Evolutionary conservation across 176 grass and related monocot genomes (phyloP).

Genomic region (Musa beccarii): DNA sequence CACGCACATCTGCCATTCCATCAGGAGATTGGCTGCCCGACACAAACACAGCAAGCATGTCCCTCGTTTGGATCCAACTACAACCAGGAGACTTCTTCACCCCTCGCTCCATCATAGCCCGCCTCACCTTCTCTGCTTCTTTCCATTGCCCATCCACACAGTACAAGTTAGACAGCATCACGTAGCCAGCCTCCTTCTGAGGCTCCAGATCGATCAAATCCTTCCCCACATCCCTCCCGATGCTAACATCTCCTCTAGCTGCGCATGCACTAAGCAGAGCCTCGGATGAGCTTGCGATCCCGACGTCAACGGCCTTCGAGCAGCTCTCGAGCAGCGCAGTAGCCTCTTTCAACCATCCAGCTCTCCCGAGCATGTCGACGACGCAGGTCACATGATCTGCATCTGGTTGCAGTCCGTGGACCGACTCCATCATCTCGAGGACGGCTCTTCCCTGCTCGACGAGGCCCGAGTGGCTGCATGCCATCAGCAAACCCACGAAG

Average conservation of each 20-base stretch:
- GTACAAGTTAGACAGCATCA: constrained; percentile 52
- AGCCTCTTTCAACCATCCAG: constrained; percentile 25
- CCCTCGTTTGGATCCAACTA: constrained; percentile 56
- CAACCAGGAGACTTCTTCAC: constrained; percentile 58
- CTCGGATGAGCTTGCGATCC: constrained; percentile 8
- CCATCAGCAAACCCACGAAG: constrained; percentile 40
- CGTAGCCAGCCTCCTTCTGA: constrained; percentile 34
- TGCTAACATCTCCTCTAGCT: not conserved
- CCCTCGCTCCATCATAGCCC: constrained; percentile 40
- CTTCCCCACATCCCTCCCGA: constrained; percentile 18
- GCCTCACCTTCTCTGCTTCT: constrained; percentile 39
- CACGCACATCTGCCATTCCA: not conserved
- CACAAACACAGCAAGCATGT: constrained; percentile 35
- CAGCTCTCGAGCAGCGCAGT: constrained; percentile 9
- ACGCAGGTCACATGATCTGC: constrained; percentile 43
- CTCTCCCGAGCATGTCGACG: constrained; percentile 54
- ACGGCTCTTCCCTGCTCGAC: constrained; percentile 34
- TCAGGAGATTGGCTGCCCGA: constrained; percentile 29
- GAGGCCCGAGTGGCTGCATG: constrained; percentile 52
- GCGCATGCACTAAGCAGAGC: constrained; percentile 36
- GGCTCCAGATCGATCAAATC: constrained; percentile 15
- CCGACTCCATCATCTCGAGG: constrained; percentile 36
- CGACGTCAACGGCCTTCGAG: not conserved
- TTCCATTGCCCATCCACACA: constrained; percentile 38
- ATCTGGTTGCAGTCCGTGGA: constrained; percentile 32